Percentiles rank a stretch among this genome's conserved stretches.
Conservation (phyloP, 2,329 filamentous ascomycete species). For the Chrysoporthe deuterocubensis region DNA sequence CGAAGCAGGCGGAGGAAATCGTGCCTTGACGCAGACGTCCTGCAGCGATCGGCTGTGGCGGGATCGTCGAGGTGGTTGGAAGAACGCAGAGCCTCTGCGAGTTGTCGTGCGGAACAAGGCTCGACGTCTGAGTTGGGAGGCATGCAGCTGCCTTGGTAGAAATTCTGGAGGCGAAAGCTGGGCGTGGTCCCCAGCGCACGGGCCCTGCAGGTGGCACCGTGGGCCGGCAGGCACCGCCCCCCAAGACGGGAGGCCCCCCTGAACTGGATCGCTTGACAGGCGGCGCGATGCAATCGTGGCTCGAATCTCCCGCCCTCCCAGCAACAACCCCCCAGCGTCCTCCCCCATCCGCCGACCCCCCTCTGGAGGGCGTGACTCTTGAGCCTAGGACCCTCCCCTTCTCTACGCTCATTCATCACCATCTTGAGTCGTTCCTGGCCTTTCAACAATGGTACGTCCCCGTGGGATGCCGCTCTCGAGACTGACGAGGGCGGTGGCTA, state of each 20-base stretch:
- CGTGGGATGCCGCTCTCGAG: neutral
- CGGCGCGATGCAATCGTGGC: slow-evolving; percentile 27
- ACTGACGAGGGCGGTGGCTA: neutral
- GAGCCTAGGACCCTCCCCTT: slow-evolving; percentile 6
- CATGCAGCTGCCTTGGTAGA: neutral
- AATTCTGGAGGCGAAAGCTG: slow-evolving; percentile 17
- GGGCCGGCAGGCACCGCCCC: neutral
- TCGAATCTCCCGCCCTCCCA: slow-evolving; percentile 16
- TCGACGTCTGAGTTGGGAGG: neutral
- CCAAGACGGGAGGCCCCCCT: slow-evolving; percentile 6
- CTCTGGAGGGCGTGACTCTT: slow-evolving; percentile 9
- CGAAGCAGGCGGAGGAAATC: neutral
- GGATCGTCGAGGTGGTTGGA: neutral
- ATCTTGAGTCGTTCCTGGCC: slow-evolving; percentile 3
- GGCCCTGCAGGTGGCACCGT: slow-evolving; percentile 1
- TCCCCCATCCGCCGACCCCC: neutral
- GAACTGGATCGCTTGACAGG: slow-evolving; percentile 17
- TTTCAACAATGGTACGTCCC: slow-evolving; percentile 38
- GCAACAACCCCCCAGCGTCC: neutral
- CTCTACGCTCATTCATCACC: slow-evolving; percentile 25
- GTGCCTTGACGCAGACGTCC: neutral
- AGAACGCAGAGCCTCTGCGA: neutral
- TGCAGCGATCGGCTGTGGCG: neutral
- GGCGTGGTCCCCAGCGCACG: neutral
- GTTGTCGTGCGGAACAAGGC: neutral